Evolutionary conservation across 352 stramenopile genomes (phyloP).

Genomic region (Phytopythium ostracodes): DNA sequence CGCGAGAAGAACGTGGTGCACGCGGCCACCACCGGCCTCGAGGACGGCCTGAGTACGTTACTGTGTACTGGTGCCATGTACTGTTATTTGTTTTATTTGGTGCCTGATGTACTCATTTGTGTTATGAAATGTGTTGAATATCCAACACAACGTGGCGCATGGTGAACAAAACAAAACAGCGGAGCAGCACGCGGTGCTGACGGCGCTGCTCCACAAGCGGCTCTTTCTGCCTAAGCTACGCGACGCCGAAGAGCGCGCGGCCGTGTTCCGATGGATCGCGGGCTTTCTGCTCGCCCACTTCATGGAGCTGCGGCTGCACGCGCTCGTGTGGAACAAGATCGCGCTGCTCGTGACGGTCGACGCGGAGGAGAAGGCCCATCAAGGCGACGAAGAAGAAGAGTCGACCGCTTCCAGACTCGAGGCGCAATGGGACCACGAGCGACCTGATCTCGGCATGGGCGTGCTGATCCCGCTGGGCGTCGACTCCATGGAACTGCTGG

Average conservation of each 20-base stretch:
- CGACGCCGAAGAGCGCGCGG: conserved; percentile 43
- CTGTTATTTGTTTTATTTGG: conserved; percentile 1
- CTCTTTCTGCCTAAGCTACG: conserved; percentile 59
- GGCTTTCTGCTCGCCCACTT: conserved; percentile 80
- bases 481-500: conserved; percentile 43
- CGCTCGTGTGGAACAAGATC: conserved; percentile 83
- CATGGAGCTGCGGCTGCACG: conserved; percentile 75
- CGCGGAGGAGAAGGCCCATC: background rate
- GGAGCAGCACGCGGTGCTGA: conserved; percentile 57
- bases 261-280: conserved; percentile 73
- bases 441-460: conserved; percentile 60
- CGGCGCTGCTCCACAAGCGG: conserved; percentile 49
- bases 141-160: background rate
- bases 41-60: conserved; percentile 61
- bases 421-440: conserved; percentile 44
- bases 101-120: background rate
- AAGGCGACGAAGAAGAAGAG: conserved; percentile 15
- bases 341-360: conserved; percentile 63
- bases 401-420: conserved; percentile 12
- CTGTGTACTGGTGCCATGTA: background rate
- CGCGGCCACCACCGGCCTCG: conserved; percentile 57
- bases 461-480: conserved; percentile 63
- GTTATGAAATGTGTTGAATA: background rate
- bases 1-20: conserved; percentile 80
- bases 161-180: conserved; percentile 25